Percentiles rank a stretch among this genome's conserved stretches.
These are phyloP conservation scores for Penstemon davidsonii DNA, from an alignment of 257 asterid genomes.

Conservation along the genomic window DNA sequence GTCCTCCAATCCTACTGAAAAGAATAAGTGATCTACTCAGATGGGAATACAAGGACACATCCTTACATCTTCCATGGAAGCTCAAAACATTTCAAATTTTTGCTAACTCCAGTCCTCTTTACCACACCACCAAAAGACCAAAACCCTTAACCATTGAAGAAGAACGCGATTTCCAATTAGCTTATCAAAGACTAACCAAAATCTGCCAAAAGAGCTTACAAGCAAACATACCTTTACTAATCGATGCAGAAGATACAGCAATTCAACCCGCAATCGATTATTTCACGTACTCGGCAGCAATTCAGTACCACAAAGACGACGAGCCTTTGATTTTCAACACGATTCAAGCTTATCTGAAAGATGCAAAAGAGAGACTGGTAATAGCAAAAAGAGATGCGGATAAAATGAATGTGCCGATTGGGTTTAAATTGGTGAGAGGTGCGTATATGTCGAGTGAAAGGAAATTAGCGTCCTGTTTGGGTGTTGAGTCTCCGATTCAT, in stretches of 20 bases:
- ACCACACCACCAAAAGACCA: conserved; percentile 62
- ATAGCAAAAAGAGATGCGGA: conserved; percentile 59
- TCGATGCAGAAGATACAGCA: conserved; percentile 82
- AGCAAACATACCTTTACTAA: conserved; percentile 49
- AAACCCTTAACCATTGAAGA: conserved; percentile 51
- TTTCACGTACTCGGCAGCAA: conserved; percentile 61
- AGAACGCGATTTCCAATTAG: conserved; percentile 51
- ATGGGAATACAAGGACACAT: conserved; percentile 60
- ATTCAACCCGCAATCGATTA: conserved; percentile 89
- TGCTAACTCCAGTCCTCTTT: conserved; percentile 63
- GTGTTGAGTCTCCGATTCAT: conserved; percentile 61
- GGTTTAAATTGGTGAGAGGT: conserved; percentile 83
- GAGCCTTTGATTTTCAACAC: conserved; percentile 71
- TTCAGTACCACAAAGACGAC: conserved; percentile 37
- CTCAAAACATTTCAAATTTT: conserved; percentile 54
- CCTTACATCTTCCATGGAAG: conserved; percentile 81
- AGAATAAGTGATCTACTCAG: conserved; percentile 79
- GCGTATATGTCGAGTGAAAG: conserved; percentile 74
- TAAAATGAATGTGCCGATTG: conserved; percentile 50
- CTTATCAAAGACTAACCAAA: conserved; percentile 42
- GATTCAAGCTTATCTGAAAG: conserved; percentile 72
- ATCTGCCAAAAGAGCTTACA: conserved; percentile 51
- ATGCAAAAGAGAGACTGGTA: conserved; percentile 57
- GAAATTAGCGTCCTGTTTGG: conserved; percentile 39
- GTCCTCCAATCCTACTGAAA: conserved; percentile 52